Conservation (phyloP, 805 yeast genomes). For the Jamesozyma hellenica region DNA sequence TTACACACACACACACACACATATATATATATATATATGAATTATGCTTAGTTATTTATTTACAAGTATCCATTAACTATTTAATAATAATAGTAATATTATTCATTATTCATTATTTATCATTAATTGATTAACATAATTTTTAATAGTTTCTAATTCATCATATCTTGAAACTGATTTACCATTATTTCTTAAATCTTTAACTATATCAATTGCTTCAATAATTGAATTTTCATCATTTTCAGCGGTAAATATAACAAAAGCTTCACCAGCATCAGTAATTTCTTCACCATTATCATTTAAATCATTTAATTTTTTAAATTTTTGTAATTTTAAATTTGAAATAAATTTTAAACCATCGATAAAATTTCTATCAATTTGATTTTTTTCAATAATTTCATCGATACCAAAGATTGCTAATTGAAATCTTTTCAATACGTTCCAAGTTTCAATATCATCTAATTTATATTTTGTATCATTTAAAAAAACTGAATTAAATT, state of each 20-base stretch:
- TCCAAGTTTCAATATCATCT: conserved; percentile 52
- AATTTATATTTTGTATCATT: conserved; percentile 38
- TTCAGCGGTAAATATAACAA: conserved; percentile 38
- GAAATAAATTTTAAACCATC: conserved; percentile 65
- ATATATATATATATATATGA: too few relatives aligned
- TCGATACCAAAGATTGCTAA: conserved; percentile 80
- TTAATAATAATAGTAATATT: background rate
- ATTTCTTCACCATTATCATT: conserved; percentile 5
- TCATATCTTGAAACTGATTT: conserved; percentile 26
- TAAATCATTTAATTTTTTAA: conserved; percentile 18
- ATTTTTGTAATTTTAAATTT: conserved; percentile 52
- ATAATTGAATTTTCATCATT: conserved; percentile 32
- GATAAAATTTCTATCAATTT: conserved; percentile 48
- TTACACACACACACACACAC: conserved; percentile 8
- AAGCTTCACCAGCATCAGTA: conserved; percentile 35
- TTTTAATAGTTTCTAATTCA: conserved; percentile 30
- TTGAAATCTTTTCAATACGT: conserved; percentile 67
- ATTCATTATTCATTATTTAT: background rate
- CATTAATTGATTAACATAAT: conserved; percentile 24
- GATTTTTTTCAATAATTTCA: conserved; percentile 46
- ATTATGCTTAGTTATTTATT: too few relatives aligned
- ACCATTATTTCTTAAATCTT: conserved; percentile 37
- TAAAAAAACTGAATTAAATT: conserved; percentile 28
- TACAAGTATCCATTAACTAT: too few relatives aligned
- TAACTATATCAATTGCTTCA: conserved; percentile 34